A percentile compares a stretch with the other conserved stretches of the same genome.
Evolutionary conservation across 2,329 filamentous ascomycete genomes (phyloP).

Genomic region (Monascus ruber): DNA sequence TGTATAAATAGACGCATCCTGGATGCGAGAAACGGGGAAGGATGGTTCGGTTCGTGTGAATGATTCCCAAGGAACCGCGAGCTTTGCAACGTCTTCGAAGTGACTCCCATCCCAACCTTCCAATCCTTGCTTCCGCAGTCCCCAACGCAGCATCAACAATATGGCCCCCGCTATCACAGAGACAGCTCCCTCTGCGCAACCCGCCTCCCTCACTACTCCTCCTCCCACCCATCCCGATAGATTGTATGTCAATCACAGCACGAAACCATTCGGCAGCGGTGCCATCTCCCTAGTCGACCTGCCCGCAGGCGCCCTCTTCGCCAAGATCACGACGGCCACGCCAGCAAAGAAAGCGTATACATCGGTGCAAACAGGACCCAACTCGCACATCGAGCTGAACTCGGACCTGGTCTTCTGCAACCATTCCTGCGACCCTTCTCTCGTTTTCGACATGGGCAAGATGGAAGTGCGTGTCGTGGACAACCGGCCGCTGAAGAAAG

Average conservation of each 20-base stretch:
- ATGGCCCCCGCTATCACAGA: conserved; percentile 12
- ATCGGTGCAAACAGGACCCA: conserved; percentile 39
- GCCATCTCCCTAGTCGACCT: conserved; percentile 40
- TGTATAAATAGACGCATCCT: too few relatives aligned
- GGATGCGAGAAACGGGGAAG: too few relatives aligned
- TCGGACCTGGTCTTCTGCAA: conserved; percentile 47
- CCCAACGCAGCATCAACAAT: not conserved
- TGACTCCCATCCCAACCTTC: too few relatives aligned
- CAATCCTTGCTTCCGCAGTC: not conserved
- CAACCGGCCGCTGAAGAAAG: conserved; percentile 26
- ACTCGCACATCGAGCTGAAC: conserved; percentile 45
- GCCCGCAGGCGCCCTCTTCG: conserved; percentile 40
- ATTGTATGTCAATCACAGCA: conserved; percentile 17
- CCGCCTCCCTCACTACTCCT: conserved; percentile 1
- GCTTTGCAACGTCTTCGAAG: too few relatives aligned
- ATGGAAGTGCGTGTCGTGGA: conserved; percentile 31
- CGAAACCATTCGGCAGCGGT: conserved; percentile 24
- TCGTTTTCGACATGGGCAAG: conserved; percentile 42
- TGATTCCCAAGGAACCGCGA: too few relatives aligned
- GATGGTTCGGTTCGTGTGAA: too few relatives aligned
- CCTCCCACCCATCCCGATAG: conserved; percentile 17
- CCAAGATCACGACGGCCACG: conserved; percentile 35
- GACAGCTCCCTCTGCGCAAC: conserved; percentile 6
- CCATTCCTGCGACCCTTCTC: conserved; percentile 42
- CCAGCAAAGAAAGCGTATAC: conserved; percentile 38